Base-by-base conservation (phyloP, 1,139 yeast species). In the Blastobotrys malaysiensis region DNA sequence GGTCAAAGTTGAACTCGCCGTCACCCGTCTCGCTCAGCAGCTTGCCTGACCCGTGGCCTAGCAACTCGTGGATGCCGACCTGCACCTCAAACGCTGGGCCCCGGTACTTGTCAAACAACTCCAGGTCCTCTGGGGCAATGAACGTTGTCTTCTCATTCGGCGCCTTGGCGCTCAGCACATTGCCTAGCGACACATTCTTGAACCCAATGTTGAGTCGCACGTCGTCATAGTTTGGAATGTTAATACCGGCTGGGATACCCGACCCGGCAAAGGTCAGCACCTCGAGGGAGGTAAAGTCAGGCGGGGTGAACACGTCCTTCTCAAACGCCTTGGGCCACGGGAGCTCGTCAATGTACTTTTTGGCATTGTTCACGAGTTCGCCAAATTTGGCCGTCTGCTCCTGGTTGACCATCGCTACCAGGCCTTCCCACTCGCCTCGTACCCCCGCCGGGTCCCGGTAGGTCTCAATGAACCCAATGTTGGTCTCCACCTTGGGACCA, bases 31-130 rank as follows among this genome's bases (percentile, higher is more conserved):
- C 89, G 62, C 80, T 80, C 63, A 89, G 74, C 55, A 89, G 75
- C 69, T 88, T 88, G 51, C 96, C 96, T 5, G 93, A 83, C 48
- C 96, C 97, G 67, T 89, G 97, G n/a, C 97, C 96, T 58, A 89
- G 77, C 59, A 89, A 77, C 70, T 89, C 96, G 69, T 89, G 97
- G 64, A 88, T 85, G 52, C 96, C 96, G 50, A 89, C 97, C 71
- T 88, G 96, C 45, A 88, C 95, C 69, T 89, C 96, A 68, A 88
- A 89, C 1, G 96, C 86, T 52, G 86, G 91, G 49, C 83, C 86
- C 64, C 90, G 80, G 76, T 87, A 85, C 67, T 84, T 82, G 59
- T 83, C 82, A 73, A 80, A 88, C 48, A 81, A 65, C 5, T 73
- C 81, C 59, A 78, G 80, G 57, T 83, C 80, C 6, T 72, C 70